Evolutionary conservation across 1,284 basidiomycete species (phyloP), one percentile per base, ranked within the genome.

Genomic region (Pyrrhoderma lamaoense): DNA sequence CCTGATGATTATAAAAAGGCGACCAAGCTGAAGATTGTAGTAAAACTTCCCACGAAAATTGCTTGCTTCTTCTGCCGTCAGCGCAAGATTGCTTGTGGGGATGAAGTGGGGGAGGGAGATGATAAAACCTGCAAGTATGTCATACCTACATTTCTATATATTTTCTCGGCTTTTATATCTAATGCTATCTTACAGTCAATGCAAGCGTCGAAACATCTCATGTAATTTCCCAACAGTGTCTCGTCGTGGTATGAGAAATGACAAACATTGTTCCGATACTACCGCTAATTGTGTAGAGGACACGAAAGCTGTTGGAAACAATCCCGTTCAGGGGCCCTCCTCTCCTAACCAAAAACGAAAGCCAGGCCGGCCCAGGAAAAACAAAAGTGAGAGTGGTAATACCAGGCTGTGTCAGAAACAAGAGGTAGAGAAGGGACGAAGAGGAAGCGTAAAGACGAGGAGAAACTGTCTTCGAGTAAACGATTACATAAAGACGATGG

Each of bases 81-180:
- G 18, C 43, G 53, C 13, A 54, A 54, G 53, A 54, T 54, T 22
- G 53, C 53, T 4, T 54, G 53, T 38, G 53, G 53, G 7, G n/a
- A n/a, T n/a, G n/a, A n/a, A n/a, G 3, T 25, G 8, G 49, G 53
- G 9, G 38, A 50, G 14, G 50, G 53, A 8, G 37, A 37, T 22
- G 53, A 51, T 19, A 45, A 45, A 34, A 51, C 49, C 14, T 54
- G 53, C 53, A 54, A 54, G 53, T 54, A 37, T 14, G 53, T 25
- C 43, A 35, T 23, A 14, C 9, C 22, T 27, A n/a, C 34, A 16
- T 16, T 27, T 5, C 45, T 19, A n/a, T 44, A 3, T 2, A 9
- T 23, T 2, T 31, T 38, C 21, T 23, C 19, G 25, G 19, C 13
- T 35, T 46, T n/a, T 31, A n/a, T n/a, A n/a, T n/a, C 36, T 2